Conservation (phyloP, 2,329 filamentous ascomycete genomes). For the Cladosporium sp. region DNA sequence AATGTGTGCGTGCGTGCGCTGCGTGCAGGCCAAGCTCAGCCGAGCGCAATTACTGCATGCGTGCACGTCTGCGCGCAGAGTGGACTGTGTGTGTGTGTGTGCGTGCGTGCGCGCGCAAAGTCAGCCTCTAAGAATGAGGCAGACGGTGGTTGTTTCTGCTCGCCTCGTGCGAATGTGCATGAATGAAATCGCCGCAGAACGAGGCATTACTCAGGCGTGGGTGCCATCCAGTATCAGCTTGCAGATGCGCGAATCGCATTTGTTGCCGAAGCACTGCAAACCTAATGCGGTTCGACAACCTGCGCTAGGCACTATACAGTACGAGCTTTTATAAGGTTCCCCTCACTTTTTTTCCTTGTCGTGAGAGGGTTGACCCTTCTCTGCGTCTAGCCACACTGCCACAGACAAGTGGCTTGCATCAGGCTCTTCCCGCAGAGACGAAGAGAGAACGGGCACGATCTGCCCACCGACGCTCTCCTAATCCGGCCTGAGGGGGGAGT, state of each 20-base stretch:
- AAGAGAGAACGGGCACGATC: no score
- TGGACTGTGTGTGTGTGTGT: not conserved
- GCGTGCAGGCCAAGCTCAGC: not conserved
- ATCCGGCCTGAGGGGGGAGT: not conserved
- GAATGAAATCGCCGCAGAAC: no score
- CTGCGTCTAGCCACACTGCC: not conserved
- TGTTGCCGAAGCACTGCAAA: no score
- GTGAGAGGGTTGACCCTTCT: not conserved
- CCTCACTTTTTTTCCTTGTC: not conserved
- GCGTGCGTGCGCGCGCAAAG: no score
- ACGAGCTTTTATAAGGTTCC: no score
- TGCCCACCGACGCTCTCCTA: not conserved
- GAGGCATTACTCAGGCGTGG: not conserved
- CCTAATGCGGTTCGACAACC: no score
- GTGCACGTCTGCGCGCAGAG: conserved; percentile 2
- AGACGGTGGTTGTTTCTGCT: no score
- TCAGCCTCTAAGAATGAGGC: not conserved
- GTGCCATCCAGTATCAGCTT: not conserved
- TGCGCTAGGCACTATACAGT: no score
- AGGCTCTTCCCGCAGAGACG: not conserved
- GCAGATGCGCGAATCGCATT: no score
- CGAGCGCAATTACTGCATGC: not conserved
- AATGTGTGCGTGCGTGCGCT: not conserved
- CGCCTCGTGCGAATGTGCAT: not conserved
- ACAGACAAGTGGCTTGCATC: not conserved